Evolutionary conservation across 2,329 filamentous ascomycete genomes (phyloP).

Genomic region (Myriosclerotinia duriaeana): DNA sequence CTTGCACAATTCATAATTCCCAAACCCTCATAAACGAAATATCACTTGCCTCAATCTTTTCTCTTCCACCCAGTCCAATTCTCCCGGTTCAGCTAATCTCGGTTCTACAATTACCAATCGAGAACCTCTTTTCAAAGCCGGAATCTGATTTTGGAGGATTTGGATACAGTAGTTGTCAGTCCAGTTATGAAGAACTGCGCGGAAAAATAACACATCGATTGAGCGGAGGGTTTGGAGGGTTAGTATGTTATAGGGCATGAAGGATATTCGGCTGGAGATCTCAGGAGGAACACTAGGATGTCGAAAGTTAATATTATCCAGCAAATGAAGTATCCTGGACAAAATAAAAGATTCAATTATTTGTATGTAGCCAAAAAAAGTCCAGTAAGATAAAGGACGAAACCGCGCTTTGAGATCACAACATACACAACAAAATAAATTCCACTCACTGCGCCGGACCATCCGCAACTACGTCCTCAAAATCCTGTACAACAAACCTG

Average conservation of each 20-base stretch:
- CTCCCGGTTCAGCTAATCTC: slow-evolving; percentile 5
- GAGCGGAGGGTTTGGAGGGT: neutral
- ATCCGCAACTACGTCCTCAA: slow-evolving; percentile 45
- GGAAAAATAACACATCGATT: slow-evolving; percentile 15
- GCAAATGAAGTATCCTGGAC: too few species aligned
- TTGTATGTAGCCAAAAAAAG: too few species aligned
- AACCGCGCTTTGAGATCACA: too few species aligned
- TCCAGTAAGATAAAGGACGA: too few species aligned
- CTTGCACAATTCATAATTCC: too few species aligned
- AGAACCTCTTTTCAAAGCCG: slow-evolving; percentile 14
- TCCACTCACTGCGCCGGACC: neutral
- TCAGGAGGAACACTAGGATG: slow-evolving; percentile 1
- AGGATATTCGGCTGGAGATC: slow-evolving; percentile 1
- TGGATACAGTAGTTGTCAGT: slow-evolving; percentile 18
- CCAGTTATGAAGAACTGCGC: slow-evolving; percentile 20
- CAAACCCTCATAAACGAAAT: neutral
- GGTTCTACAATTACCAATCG: slow-evolving; percentile 13
- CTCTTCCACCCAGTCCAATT: slow-evolving; percentile 2
- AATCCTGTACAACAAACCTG: slow-evolving; percentile 58
- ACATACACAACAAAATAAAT: too few species aligned
- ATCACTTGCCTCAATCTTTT: slow-evolving; percentile 7
- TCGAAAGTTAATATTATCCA: too few species aligned
- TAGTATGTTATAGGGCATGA: slow-evolving; percentile 21
- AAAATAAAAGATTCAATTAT: too few species aligned
- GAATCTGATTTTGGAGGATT: slow-evolving; percentile 17